These are phyloP conservation scores for Pelargonium cotyledonis DNA, from an alignment of 441 rosid genomes.

Conservation along the genomic window DNA sequence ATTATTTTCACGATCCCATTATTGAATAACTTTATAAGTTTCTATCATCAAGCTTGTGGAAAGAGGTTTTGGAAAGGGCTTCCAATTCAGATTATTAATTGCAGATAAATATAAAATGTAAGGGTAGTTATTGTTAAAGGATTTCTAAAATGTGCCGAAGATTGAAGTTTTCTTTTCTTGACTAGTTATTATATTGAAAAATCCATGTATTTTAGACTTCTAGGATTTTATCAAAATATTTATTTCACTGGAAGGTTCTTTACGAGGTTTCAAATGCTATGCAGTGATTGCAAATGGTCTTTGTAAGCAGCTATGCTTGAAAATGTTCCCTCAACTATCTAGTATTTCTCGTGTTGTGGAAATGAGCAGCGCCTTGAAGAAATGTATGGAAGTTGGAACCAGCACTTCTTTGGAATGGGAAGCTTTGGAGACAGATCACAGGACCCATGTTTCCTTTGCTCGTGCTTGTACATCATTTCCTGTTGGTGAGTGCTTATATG, in stretches of 20 bases:
- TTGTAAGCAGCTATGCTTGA: constrained; percentile 58
- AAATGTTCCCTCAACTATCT: constrained; percentile 53
- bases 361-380: constrained; percentile 14
- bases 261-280: constrained; percentile 20
- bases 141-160: not conserved
- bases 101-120: not conserved
- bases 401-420: constrained; percentile 42
- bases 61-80: no score
- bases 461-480: constrained; percentile 38
- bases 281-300: constrained; percentile 63
- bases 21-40: no score
- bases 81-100: no score
- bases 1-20: not conserved
- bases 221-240: not conserved
- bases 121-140: not conserved
- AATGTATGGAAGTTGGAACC: constrained; percentile 41
- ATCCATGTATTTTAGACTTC: not conserved
- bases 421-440: constrained; percentile 53
- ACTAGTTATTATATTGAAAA: not conserved
- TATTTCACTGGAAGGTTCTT: not conserved
- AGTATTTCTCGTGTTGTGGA: constrained; percentile 45
- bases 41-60: no score
- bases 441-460: constrained; percentile 55
- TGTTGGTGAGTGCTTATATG: constrained; percentile 39
- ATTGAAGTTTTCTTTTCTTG: not conserved